A percentile compares a stretch with the other conserved stretches of the same genome.
phyloP scores from a whole-genome alignment of 306 rosid genomes.

The Corylus americana region DNA sequence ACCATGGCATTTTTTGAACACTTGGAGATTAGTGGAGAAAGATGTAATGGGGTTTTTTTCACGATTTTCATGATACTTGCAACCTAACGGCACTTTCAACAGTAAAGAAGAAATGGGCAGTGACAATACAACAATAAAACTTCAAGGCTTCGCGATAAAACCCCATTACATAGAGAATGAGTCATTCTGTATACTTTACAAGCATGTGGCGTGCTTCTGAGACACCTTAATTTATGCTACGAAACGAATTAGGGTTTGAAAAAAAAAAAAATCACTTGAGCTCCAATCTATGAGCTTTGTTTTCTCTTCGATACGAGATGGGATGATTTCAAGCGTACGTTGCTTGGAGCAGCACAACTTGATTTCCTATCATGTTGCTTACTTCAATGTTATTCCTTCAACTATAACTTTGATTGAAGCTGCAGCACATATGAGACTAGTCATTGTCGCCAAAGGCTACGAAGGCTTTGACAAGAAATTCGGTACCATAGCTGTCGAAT shows the following conservation, averaged over 20 bases:
- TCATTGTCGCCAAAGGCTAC: no score
- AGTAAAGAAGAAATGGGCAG: not conserved
- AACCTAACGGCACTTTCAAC: not conserved
- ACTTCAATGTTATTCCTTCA: no score
- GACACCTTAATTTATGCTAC: not conserved
- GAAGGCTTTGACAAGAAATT: no score
- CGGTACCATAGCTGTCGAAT: no score
- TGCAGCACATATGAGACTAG: no score
- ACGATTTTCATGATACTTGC: not conserved
- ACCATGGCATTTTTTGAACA: slow-evolving; percentile 4
- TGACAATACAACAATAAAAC: not conserved
- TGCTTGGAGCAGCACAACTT: no score
- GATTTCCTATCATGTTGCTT: no score
- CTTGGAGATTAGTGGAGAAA: not conserved
- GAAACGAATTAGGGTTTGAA: not conserved
- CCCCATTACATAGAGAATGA: not conserved
- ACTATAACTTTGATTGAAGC: no score
- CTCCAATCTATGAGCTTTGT: no score
- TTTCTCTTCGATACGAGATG: no score
- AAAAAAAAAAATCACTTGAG: not conserved
- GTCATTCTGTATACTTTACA: slow-evolving; percentile 20
- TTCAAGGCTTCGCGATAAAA: not conserved
- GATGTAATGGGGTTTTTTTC: not conserved
- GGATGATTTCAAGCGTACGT: no score
- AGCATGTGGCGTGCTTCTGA: slow-evolving; percentile 11